A percentile compares a stretch with the other conserved stretches of the same genome.
These are phyloP conservation scores for Babesia ovata DNA, from an alignment of 169 alveolate species.

Conservation along the genomic window DNA sequence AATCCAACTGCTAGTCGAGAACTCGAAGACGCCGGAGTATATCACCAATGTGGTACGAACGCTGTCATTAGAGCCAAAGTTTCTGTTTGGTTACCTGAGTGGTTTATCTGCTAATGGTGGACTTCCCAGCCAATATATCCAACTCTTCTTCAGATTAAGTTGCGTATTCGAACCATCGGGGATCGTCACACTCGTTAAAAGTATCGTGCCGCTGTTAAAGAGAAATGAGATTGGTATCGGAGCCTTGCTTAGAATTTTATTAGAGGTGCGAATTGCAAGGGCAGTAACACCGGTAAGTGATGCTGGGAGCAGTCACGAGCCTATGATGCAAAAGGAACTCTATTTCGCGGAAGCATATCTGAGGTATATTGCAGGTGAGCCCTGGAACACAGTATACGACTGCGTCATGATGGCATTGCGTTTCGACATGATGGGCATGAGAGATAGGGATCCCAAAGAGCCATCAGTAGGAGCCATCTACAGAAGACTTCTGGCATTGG, in stretches of 20 bases:
- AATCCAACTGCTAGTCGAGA: background rate
- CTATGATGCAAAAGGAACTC: background rate
- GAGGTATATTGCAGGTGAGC: conserved; percentile 4
- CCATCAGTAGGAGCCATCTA: background rate
- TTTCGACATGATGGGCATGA: background rate
- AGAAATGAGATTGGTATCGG: no score
- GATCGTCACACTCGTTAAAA: background rate
- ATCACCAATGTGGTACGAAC: background rate
- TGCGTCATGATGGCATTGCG: conserved; percentile 25
- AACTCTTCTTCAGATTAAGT: background rate
- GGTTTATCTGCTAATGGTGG: conserved; percentile 2
- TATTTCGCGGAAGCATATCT: conserved; percentile 19
- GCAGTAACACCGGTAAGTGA: background rate
- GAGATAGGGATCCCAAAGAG: background rate
- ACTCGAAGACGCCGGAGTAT: background rate
- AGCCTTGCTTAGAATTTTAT: no score
- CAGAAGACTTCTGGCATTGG: conserved; percentile 3
- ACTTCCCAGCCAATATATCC: conserved; percentile 9
- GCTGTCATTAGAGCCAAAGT: conserved; percentile 7
- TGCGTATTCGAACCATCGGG: background rate
- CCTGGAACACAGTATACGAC: conserved; percentile 5
- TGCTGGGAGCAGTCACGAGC: background rate
- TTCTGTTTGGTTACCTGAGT: conserved; percentile 4
- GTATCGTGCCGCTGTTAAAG: background rate
- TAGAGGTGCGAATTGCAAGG: no score